phyloP scores from a whole-genome alignment of 495 filamentous ascomycete species.

The Neurospora cerealis region DNA sequence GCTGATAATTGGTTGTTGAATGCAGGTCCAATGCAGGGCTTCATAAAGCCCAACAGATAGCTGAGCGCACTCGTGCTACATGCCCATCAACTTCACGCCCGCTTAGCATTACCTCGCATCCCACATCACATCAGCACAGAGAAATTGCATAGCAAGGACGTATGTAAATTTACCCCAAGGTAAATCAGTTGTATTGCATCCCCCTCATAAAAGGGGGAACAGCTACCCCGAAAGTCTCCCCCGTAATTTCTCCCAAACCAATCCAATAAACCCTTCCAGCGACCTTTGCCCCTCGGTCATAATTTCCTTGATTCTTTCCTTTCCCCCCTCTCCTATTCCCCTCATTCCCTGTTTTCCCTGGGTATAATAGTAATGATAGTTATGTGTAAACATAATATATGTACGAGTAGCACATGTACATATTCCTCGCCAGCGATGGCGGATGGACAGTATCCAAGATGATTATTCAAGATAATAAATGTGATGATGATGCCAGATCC shows the following conservation, averaged over 20 bases:
- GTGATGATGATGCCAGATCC: not conserved
- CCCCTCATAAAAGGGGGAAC: not conserved
- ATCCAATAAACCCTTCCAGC: not conserved
- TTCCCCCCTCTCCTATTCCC: not conserved
- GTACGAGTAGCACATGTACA: not conserved
- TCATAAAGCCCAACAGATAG: too few relatives aligned
- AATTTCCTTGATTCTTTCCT: not conserved
- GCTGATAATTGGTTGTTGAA: not conserved
- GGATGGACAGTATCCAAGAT: not conserved
- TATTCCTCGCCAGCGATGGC: not conserved
- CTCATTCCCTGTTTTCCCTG: not conserved
- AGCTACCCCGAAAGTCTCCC: not conserved
- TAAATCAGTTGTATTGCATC: not conserved
- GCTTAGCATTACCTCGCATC: not conserved
- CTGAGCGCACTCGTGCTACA: too few relatives aligned
- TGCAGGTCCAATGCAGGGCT: rapidly evolving
- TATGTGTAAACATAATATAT: not conserved
- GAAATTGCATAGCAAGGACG: not conserved
- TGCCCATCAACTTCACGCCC: not conserved
- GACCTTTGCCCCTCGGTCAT: not conserved
- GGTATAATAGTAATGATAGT: not conserved
- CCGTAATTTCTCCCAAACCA: not conserved
- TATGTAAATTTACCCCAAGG: not conserved
- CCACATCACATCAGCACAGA: not conserved
- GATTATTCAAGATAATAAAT: not conserved